These are phyloP conservation scores for Claviceps sorghi DNA, from an alignment of 2,329 filamentous ascomycete species.

Conservation along the genomic window DNA sequence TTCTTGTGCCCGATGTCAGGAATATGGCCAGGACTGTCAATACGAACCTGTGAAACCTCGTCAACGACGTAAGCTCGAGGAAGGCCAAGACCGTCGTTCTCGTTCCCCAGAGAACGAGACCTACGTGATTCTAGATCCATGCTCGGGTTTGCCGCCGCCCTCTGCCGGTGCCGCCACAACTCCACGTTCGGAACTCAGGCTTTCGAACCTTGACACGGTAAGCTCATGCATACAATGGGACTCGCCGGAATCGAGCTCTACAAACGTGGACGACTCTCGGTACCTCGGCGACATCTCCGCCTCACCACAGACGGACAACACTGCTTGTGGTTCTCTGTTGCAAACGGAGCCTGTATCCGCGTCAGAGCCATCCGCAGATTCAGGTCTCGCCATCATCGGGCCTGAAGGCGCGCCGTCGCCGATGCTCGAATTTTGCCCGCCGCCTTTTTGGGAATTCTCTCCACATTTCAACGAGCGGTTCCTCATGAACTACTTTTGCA, in stretches of 20 bases:
- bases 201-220: constrained; percentile 5
- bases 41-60: constrained; percentile 33
- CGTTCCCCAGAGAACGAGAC: neutral
- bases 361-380: constrained; percentile 8
- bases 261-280: constrained; percentile 2
- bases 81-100: constrained; percentile 2
- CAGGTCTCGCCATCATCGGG: constrained; percentile 15
- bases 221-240: constrained; percentile 10
- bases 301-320: neutral
- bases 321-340: neutral
- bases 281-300: constrained; percentile 7
- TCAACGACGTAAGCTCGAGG: constrained; percentile 22
- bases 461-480: constrained; percentile 37
- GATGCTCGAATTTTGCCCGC: constrained; percentile 35
- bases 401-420: constrained; percentile 12
- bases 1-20: constrained; percentile 34
- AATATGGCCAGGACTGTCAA: constrained; percentile 32
- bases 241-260: neutral
- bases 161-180: neutral
- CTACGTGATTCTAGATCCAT: neutral
- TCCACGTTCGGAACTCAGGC: constrained; percentile 1
- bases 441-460: constrained; percentile 43
- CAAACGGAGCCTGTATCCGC: neutral
- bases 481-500: constrained; percentile 48
- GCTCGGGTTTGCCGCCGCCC: neutral